Percentiles rank a stretch among this genome's conserved stretches.
phyloP scores from a whole-genome alignment of 306 rosid genomes.

The cucumber (Cucumis sativus) region Cucumber_9930_V3 NC_026658.2:220501-221000 shows the following conservation, averaged over 20 bases:
- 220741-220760: constrained; percentile 8
- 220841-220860: constrained; percentile 99
- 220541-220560: constrained; percentile 39
- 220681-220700: constrained; percentile 96
- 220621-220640: neutral
- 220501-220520: constrained; percentile 72
- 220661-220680: constrained; percentile 63
- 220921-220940: constrained; percentile 5
- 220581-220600: neutral
- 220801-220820: constrained; percentile 89
- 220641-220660: constrained; percentile 13
- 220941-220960: neutral
- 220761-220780: constrained; percentile 6
- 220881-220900: constrained; percentile 64
- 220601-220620: neutral
- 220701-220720: constrained; percentile 96
- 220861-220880: constrained; percentile 94
- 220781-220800: constrained; percentile 12
- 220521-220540: constrained; percentile 96
- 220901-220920: neutral
- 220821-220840: constrained; percentile 92
- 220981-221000: constrained; percentile 92
- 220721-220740: constrained; percentile 95
- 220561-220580: neutral
- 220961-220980: constrained; percentile 7